These are phyloP conservation scores for Sarocladiaceae sp. DNA, from an alignment of 2,329 filamentous ascomycete genomes.

Conservation along the genomic window DNA sequence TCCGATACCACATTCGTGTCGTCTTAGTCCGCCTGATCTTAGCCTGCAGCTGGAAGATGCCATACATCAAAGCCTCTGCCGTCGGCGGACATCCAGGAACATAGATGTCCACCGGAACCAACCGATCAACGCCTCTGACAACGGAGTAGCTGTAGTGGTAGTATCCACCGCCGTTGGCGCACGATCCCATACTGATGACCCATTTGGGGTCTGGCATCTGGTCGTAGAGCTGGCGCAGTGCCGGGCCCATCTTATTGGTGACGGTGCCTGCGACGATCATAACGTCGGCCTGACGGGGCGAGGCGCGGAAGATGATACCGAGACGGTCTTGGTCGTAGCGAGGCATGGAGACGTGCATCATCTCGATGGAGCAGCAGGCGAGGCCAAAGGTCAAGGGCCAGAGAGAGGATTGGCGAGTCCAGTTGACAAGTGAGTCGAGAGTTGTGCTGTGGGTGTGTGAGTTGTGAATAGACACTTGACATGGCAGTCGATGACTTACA, in stretches of 20 bases:
- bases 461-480: no score
- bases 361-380: constrained; percentile 83
- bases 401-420: constrained; percentile 75
- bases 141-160: constrained; percentile 83
- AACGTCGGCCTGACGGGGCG: constrained; percentile 80
- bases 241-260: constrained; percentile 94
- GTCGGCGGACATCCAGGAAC: constrained; percentile 67
- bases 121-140: constrained; percentile 66
- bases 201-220: constrained; percentile 91
- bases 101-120: constrained; percentile 75
- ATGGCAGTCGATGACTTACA: constrained; percentile 55
- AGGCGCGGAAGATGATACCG: constrained; percentile 86
- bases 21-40: constrained; percentile 62
- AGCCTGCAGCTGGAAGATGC: constrained; percentile 69
- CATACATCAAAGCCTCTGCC: constrained; percentile 57
- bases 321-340: constrained; percentile 85
- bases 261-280: constrained; percentile 93
- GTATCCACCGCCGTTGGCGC: constrained; percentile 79
- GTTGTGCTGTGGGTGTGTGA: constrained; percentile 50
- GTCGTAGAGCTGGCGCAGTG: constrained; percentile 84
- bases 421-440: constrained; percentile 74
- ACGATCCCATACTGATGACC: constrained; percentile 79
- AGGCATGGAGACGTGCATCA: constrained; percentile 87
- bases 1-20: constrained; percentile 52
- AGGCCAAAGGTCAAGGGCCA: constrained; percentile 89